Base-by-base conservation (phyloP, 1,284 basidiomycete species). In the Trametes pubescens region DNA sequence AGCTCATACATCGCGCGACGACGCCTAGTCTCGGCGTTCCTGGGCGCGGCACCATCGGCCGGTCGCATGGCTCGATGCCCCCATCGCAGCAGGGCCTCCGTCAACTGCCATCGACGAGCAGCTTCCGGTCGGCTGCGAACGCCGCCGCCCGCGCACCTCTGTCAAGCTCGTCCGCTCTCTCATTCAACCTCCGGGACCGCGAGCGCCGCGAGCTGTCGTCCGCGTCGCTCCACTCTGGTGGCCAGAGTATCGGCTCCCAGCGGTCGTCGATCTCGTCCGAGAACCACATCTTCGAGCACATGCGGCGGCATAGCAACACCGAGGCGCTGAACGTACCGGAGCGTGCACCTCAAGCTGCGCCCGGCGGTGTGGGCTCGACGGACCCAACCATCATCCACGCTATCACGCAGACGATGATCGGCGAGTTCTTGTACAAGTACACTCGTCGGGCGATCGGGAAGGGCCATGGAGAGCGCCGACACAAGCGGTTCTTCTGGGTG, bases 321-420 rank as follows among this genome's bases (percentile, higher is more conserved):
- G 66, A 72, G 22, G 59, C 64, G 21, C 21, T 55, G n/a, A 69
- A 69, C 29, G 65, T 59, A 16, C 69, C 73, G 4, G 74, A 74
- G 52, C 75, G 73, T 22, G 56, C 67, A 1, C 80, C 79, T 0
- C 79, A 82, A 68, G 40, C 16, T 7, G 73, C 76, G 37, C 65
- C 73, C 9, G 61, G 64, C 38, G 52, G 52, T 16, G 65, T 61
- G 9, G 77, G 79, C 46, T 79, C 89, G 24, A 97, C 95, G 14
- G 96, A 98, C 76, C 94, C 95, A 1, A 78, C 82, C 2, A 81
- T 96, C 69, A 96, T 99, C 70, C 96, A 98, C 75, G 93, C 96
- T 2, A 99, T 99, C 73, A 99, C 97, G 5, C 96, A 99, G 83
- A 98, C 96, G 24, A 99, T 99, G 97, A 99, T 99, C 70, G 96